phyloP scores from a whole-genome alignment of 2,329 filamentous ascomycete species.

The Cercospora sojina region DNA sequence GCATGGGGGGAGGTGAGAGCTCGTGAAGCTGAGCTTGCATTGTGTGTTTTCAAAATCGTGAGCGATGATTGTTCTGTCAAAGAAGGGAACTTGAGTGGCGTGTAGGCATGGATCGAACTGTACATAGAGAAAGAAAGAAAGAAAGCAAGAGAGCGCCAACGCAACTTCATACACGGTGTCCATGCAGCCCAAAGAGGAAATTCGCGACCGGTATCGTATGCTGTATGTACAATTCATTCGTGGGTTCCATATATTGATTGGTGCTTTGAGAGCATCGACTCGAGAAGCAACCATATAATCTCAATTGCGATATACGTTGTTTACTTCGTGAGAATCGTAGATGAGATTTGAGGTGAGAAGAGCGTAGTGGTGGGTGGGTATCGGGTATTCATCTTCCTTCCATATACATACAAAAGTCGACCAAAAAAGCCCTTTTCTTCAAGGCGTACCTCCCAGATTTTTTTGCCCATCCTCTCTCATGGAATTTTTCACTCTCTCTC shows the following conservation, averaged over 20 bases:
- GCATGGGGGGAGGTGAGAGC: too few species aligned
- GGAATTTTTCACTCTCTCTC: too few species aligned
- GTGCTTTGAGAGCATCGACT: background rate
- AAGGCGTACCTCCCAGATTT: background rate
- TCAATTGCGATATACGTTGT: background rate
- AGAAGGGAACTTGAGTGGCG: background rate
- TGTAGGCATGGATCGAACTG: background rate
- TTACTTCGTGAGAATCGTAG: background rate
- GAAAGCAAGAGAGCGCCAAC: background rate
- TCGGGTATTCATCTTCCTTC: background rate
- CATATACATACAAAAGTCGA: background rate
- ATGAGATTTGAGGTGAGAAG: background rate
- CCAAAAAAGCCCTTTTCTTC: background rate
- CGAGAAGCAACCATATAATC: too few species aligned
- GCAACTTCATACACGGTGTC: background rate
- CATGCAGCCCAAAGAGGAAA: background rate
- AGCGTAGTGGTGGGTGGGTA: background rate
- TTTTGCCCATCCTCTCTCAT: background rate
- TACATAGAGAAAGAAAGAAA: background rate
- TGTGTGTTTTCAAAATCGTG: background rate
- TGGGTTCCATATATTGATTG: background rate
- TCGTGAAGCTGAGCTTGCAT: background rate
- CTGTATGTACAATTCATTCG: background rate
- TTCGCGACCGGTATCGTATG: background rate
- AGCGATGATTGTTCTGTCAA: background rate